Conservation (phyloP, 1,284 basidiomycete species). For the Austroboletus novae-zelandiae region DNA sequence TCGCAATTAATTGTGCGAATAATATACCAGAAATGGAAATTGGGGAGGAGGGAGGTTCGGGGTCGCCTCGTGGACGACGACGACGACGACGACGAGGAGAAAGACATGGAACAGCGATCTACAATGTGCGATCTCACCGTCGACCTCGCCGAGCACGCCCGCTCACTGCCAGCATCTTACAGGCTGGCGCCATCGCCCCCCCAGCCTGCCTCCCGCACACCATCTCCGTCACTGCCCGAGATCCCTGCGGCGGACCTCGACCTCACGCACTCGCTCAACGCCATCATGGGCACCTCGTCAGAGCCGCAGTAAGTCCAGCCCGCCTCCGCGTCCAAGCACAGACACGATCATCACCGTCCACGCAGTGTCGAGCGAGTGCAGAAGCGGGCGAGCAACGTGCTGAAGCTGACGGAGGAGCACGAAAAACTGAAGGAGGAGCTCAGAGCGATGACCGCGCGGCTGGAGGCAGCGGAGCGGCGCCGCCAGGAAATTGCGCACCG, state of each 20-base stretch:
- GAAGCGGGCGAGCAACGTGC: slow-evolving; percentile 73
- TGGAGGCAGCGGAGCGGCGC: slow-evolving; percentile 69
- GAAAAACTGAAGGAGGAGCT: slow-evolving; percentile 73
- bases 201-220: slow-evolving; percentile 21
- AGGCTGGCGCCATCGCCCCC: slow-evolving; percentile 20
- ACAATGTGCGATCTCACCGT: slow-evolving; percentile 22
- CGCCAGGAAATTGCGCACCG: slow-evolving; percentile 52
- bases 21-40: slow-evolving; percentile 11
- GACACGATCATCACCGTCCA: slow-evolving; percentile 25
- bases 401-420: slow-evolving; percentile 73
- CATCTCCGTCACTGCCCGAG: slow-evolving; percentile 48
- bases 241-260: slow-evolving; percentile 51
- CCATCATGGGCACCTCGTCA: slow-evolving; percentile 36
- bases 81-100: slow-evolving; percentile 9
- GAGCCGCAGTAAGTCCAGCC: slow-evolving; percentile 36
- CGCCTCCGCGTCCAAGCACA: slow-evolving; percentile 12
- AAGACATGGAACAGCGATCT: slow-evolving; percentile 26
- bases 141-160: neutral
- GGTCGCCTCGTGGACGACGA: slow-evolving; percentile 27
- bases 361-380: slow-evolving; percentile 58
- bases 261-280: slow-evolving; percentile 49
- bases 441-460: slow-evolving; percentile 67
- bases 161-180: slow-evolving; percentile 21
- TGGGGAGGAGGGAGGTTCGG: neutral
- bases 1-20: slow-evolving; percentile 28